Base-by-base conservation (phyloP, 176 grass and related monocot species). In the Bolboschoenus planiculmis region DNA sequence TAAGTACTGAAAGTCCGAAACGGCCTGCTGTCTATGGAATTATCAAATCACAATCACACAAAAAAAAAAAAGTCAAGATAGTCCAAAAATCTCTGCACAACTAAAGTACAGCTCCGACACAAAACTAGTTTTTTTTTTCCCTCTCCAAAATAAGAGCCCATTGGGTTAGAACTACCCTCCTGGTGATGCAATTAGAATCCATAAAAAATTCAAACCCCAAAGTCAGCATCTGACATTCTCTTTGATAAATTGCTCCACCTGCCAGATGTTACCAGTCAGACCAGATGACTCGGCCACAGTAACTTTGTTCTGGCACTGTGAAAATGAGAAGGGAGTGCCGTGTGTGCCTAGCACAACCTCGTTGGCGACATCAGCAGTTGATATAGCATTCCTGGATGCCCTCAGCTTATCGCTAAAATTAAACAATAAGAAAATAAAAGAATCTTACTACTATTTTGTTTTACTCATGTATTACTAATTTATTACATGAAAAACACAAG, bases 291-390 rank as follows among this genome's bases (percentile, higher is more conserved):
- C 95, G 9, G 84, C 85, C 16, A 92, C 82, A 2, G 90, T 85
- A 43, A 95, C 92, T 67, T 88, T 93, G 84, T 98, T 98, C 63
- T 88, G 88, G 85, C 92, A 98, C 68, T 95, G 92, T 44, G 72
- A 81, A 61, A 98, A 95, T 23, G 74, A 88, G 21, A 98, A 98
- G 24, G 84, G 53, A 84, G 88, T 84, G 59, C 92, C 92, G 82
- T 83, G 87, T 63, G 91, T 83, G 35, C 95, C 95, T 50, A 98
- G 83, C 40, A 89, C 82, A 47, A 91, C 78, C 78, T 97, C 92
- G 37, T 88, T 83, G 15, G 85, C 84, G 21, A 95, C 86, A 63
- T 98, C 92, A 84, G 95, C 92, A 79, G 85, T 88, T 59, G 92
- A 95, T 71, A 98, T 84, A 21, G 87, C 88, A 34, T 89, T 97